Percentiles rank a stretch among this genome's conserved stretches.
These are phyloP conservation scores for Aspergillus quadricinctus DNA, from an alignment of 2,329 filamentous ascomycete genomes.

Conservation along the genomic window DNA sequence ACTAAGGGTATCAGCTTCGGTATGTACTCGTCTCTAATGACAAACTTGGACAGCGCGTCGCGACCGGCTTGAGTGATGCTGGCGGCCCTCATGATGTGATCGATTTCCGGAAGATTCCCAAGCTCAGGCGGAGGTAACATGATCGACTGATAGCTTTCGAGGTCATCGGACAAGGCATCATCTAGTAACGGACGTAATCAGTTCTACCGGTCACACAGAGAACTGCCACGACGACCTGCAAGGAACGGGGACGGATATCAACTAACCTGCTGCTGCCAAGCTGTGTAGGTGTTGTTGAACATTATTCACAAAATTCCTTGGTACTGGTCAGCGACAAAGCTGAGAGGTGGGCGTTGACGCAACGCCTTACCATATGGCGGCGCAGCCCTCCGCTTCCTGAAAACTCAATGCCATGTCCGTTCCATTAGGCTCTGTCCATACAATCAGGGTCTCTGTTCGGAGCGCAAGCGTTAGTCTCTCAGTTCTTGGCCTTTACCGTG, in stretches of 20 bases:
- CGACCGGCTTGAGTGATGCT: constrained; percentile 70
- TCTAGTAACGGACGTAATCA: constrained; percentile 47
- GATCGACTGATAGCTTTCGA: constrained; percentile 68
- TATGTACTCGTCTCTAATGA: constrained; percentile 83
- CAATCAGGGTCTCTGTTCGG: constrained; percentile 80
- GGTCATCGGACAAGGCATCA: constrained; percentile 84
- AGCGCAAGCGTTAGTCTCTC: constrained; percentile 20
- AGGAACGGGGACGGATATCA: background rate
- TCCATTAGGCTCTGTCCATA: constrained; percentile 90
- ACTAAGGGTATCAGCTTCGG: constrained; percentile 81
- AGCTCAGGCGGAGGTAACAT: constrained; percentile 74
- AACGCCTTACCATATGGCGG: constrained; percentile 71
- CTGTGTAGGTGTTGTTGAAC: constrained; percentile 72
- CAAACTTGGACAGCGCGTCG: constrained; percentile 81
- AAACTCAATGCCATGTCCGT: constrained; percentile 98
- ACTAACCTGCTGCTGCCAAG: constrained; percentile 57
- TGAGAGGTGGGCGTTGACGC: constrained; percentile 21
- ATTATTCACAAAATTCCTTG: constrained; percentile 84
- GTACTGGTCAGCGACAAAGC: constrained; percentile 20
- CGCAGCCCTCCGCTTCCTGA: constrained; percentile 92
- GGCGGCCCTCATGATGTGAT: constrained; percentile 74
- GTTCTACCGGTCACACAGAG: constrained; percentile 21
- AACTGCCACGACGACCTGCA: background rate
- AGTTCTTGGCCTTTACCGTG: background rate
- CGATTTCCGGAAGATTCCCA: constrained; percentile 78